Evolutionary conservation across 148 eudicot species (phyloP).

Genomic region (Dysphania ambrosioides): DNA sequence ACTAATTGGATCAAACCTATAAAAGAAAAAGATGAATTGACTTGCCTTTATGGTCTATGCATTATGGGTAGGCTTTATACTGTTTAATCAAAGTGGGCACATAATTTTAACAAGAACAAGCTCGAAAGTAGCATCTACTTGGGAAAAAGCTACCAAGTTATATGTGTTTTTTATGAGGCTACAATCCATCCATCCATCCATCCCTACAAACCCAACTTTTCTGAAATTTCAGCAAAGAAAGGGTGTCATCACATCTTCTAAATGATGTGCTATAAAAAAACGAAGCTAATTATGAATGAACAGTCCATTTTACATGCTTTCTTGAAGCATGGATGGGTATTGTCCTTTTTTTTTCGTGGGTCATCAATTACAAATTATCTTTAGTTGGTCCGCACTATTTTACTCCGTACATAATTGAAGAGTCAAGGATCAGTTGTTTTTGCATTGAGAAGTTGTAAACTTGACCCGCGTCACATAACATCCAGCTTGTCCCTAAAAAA

Average conservation of each 20-base stretch:
- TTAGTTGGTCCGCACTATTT: neutral
- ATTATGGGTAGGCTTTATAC: neutral
- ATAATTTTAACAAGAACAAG: conserved; percentile 17
- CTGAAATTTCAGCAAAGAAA: neutral
- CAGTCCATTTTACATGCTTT: neutral
- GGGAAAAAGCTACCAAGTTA: conserved; percentile 21
- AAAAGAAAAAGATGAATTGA: neutral
- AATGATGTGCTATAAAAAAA: neutral
- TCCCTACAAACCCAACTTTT: neutral
- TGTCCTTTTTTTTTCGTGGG: conserved; percentile 2
- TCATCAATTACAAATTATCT: neutral
- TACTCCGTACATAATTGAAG: neutral
- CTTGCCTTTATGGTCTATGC: conserved; percentile 4
- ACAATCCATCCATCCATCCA: neutral
- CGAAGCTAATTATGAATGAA: neutral
- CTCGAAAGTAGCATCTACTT: conserved; percentile 25
- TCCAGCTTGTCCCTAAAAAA: no score
- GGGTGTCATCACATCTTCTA: neutral
- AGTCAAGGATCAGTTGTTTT: neutral
- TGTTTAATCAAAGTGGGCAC: neutral
- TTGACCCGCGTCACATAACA: neutral
- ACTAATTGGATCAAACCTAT: no score
- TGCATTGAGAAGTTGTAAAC: neutral
- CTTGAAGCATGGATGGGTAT: neutral
- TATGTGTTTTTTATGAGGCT: conserved; percentile 16